Base-by-base conservation (phyloP, 2,329 filamentous ascomycete species). In the Verticillium tricorpus region DNA sequence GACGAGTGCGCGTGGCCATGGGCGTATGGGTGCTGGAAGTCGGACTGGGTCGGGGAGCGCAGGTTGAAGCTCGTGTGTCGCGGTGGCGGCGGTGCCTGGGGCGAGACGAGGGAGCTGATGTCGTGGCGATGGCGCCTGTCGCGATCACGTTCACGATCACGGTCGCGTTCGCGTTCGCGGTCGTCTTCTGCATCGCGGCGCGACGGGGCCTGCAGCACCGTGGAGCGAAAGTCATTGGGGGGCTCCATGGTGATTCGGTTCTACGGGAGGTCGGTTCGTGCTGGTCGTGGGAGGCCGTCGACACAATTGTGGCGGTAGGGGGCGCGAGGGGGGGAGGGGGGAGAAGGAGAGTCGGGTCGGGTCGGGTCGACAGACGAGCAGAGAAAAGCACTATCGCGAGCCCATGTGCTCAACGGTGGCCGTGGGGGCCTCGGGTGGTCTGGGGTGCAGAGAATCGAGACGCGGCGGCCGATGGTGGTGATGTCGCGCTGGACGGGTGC, bases 31-130 rank as follows among this genome's bases (percentile, higher is more conserved):
- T 67, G 69, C 52, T 66, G 71, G 63, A 76, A 79, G 66, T 80
- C 77, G 66, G 76, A 64, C 28, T 78, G 78, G 57, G 80, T 78
- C 65, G 80, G 80, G 63, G 81, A 83, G 70, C 80, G 77, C 72
- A 82, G 72, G 70, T 73, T 79, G 71, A 83, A 82, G 72, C 72
- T 71, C 63, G 78, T 75, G 69, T 77, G 78, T 65, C 74, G 76
- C 66, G 76, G 72, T 68, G 70, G 71, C 66, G 69, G 70, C 58
- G 60, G 61, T 54, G 65, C 52, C 58, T 66, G 67, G 62, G 72
- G 61, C 61, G 69, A 62, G 61, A 72, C 69, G 58, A 66, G 62
- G 37, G 59, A 57, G 69, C 68, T 63, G 67, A 80, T 78, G 72
- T 83, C 80, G 77, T 78, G 80, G 67, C 76, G 73, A 58, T 75